Base-by-base conservation (phyloP, 306 rosid genomes). In the Quercus ilex region DNA sequence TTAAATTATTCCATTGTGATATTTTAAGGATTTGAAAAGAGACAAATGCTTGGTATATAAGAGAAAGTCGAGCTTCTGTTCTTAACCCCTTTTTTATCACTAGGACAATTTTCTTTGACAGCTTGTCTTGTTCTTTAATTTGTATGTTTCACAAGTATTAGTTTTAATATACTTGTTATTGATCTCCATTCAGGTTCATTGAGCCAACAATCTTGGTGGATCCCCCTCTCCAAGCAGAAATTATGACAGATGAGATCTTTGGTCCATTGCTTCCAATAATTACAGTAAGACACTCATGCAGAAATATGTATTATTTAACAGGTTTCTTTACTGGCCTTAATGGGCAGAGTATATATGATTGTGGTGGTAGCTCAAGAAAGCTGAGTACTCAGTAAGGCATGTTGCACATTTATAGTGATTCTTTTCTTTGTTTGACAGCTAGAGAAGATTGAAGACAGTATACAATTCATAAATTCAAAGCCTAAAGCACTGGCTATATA, bases 231-330 rank as follows among this genome's bases (percentile, higher is more conserved):
- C 89, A 91, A 11, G 56, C 96, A 59, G 84, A 59, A 56, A 83
- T 93, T 77, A 89, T 93, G 96, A 25, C 86, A 15, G 94, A 93
- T 0, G 97, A 93, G 81, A 83, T 93, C 51, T 93, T 93, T 70
- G 97, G 96, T 10, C 97, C 96, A 65, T 62, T 93, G 53, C 97
- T 93, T 76, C 96, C 96, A 56, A 88, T 91, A 38, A 87, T 93
- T 9, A 86, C 94, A 1, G 96, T 93, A 68, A 83, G 92, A 81
- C 59, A 43, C 59, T 33, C 51, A 46, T 25, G 19, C 58, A 65
- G 9, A 23, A 2, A 38, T 18, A 19, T 6, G 69, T 33, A 35
- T 6, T 38, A 38, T 38, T 38, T 69, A 18, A 6, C 6, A 23
- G 3, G 18, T 12, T 4, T 46, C 30, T 46, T 10, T 46, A 51